Evolutionary conservation across 495 filamentous ascomycete genomes (phyloP).

Genomic region (Sordaria brevicollis): DNA sequence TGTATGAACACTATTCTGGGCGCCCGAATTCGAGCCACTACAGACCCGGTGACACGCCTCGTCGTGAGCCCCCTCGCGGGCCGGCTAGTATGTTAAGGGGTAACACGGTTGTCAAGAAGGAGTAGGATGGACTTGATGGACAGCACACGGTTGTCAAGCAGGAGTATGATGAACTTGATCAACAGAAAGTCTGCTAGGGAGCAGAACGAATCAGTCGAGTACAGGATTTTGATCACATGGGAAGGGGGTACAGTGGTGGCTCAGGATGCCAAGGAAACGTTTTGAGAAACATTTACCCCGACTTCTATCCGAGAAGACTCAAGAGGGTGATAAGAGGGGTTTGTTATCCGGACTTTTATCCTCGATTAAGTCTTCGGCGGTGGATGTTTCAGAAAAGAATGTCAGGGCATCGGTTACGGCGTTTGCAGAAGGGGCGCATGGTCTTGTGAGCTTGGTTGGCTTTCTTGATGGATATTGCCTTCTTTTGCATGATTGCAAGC

Average conservation of each 20-base stretch:
- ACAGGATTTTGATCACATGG: background rate
- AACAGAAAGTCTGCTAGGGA: background rate
- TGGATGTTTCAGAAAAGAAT: background rate
- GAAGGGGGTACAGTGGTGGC: background rate
- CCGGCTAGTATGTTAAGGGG: background rate
- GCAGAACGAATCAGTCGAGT: background rate
- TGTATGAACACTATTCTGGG: background rate
- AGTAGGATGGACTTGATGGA: background rate
- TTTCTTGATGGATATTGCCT: background rate
- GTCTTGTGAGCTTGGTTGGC: background rate
- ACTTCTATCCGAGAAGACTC: background rate
- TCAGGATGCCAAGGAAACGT: background rate
- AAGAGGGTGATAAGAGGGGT: background rate
- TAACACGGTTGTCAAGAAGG: background rate
- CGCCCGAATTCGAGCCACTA: constrained; percentile 2
- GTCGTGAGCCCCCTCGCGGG: background rate
- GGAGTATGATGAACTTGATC: background rate
- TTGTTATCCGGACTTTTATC: background rate
- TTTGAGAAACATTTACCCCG: background rate
- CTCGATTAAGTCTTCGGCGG: background rate
- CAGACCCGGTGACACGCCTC: background rate
- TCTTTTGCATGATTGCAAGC: background rate
- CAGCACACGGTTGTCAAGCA: background rate
- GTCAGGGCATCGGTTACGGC: background rate
- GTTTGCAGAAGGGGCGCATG: background rate